Conservation (phyloP, 1,139 yeast genomes). For the Yamadazyma spencermartinsiae region DNA sequence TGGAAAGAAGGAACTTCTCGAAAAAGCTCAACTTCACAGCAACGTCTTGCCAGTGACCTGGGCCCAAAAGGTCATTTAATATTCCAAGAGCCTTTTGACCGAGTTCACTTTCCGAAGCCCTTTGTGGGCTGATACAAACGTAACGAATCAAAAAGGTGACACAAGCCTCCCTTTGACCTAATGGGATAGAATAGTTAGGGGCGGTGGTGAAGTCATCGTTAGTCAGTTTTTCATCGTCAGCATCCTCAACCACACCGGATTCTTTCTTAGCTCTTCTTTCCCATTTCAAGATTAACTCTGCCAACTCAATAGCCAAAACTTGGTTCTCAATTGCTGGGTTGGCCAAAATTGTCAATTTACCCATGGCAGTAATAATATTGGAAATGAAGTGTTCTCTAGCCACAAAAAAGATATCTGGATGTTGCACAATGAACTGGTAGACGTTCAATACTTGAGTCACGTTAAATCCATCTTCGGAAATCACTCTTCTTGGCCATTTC, state of each 20-base stretch:
- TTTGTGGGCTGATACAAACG: constrained; percentile 82
- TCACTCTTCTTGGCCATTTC: constrained; percentile 91
- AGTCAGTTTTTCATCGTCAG: constrained; percentile 19
- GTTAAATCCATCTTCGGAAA: constrained; percentile 86
- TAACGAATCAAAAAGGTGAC: constrained; percentile 88
- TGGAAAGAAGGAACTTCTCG: constrained; percentile 78
- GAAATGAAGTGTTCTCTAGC: constrained; percentile 90
- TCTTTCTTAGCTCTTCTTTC: constrained; percentile 51
- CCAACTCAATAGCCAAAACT: constrained; percentile 81
- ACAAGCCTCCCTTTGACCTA: constrained; percentile 84
- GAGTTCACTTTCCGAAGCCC: constrained; percentile 80
- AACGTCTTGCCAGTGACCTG: constrained; percentile 83
- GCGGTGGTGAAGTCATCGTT: constrained; percentile 40
- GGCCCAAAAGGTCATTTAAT: constrained; percentile 69
- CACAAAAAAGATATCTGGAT: constrained; percentile 78
- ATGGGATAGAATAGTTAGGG: constrained; percentile 60
- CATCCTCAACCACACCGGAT: constrained; percentile 5
- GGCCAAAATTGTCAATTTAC: constrained; percentile 79
- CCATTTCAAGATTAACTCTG: constrained; percentile 85
- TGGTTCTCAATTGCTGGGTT: constrained; percentile 84
- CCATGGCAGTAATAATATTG: constrained; percentile 92
- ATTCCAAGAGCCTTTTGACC: constrained; percentile 81
- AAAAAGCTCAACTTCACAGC: constrained; percentile 80
- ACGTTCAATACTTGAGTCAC: constrained; percentile 84
- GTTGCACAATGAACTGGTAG: constrained; percentile 86